Evolutionary conservation across 2,329 filamentous ascomycete species (phyloP).

Genomic region (Calonectria leucothoes): DNA sequence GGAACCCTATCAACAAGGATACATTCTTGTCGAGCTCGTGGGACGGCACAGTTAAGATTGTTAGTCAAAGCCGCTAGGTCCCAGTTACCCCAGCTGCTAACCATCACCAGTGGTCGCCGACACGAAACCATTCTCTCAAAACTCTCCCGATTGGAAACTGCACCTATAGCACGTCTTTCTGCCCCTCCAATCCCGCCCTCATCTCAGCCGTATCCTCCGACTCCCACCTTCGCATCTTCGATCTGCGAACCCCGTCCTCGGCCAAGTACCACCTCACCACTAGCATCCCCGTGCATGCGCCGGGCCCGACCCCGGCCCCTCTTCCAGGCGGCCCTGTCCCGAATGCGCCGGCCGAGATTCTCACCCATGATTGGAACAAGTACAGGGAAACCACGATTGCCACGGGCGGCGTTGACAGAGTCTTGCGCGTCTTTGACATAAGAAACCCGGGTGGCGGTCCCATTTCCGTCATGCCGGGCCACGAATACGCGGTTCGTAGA

Average conservation of each 20-base stretch:
- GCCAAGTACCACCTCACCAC: slow-evolving; percentile 89
- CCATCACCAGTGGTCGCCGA: slow-evolving; percentile 79
- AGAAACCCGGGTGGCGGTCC: slow-evolving; percentile 80
- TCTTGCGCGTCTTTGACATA: slow-evolving; percentile 91
- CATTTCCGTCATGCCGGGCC: slow-evolving; percentile 79
- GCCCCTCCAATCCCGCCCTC: slow-evolving; percentile 85
- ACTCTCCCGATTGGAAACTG: slow-evolving; percentile 93
- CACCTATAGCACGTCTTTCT: slow-evolving; percentile 94
- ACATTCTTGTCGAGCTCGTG: slow-evolving; percentile 92
- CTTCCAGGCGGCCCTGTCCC: slow-evolving; percentile 47
- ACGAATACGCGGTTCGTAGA: slow-evolving; percentile 90
- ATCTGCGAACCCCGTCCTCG: slow-evolving; percentile 86
- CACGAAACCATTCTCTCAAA: slow-evolving; percentile 76
- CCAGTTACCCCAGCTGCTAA: background rate
- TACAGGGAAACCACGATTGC: slow-evolving; percentile 88
- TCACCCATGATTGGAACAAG: slow-evolving; percentile 99
- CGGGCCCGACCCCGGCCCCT: slow-evolving; percentile 39
- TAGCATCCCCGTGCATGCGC: slow-evolving; percentile 84
- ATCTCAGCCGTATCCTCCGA: slow-evolving; percentile 91
- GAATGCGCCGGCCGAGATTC: slow-evolving; percentile 78
- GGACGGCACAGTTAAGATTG: slow-evolving; percentile 95
- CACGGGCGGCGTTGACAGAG: slow-evolving; percentile 87
- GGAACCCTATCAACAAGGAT: slow-evolving; percentile 92
- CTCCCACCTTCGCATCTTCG: slow-evolving; percentile 89
- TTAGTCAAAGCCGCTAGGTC: slow-evolving; percentile 47